Evolutionary conservation across 2,329 filamentous ascomycete species (phyloP), one percentile per base, ranked within the genome.

Genomic region (Nemania abortiva): DNA sequence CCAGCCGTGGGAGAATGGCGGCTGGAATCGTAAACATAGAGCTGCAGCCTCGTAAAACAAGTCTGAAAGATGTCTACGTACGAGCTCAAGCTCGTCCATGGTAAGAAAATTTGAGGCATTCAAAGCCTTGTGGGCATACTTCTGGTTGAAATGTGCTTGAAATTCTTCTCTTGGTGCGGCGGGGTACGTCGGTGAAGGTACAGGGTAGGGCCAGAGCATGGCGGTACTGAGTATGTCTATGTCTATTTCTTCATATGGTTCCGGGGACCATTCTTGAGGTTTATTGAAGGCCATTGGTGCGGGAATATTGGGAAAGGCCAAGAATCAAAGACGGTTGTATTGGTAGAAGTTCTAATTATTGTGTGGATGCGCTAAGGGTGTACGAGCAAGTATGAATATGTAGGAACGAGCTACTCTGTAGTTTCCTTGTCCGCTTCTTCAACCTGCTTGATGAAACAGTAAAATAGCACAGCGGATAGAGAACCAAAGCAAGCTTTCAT

Each of bases 61-160:
- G 63, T 69, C 66, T 66, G 57, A 66, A 69, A 69, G 66, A 69
- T 66, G 66, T 66, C 66, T 66, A 63, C 66, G 66, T 69, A 69
- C 63, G 63, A 69, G 62, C 62, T 69, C 62, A 63, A 69, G 66
- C 63, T 69, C 66, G 66, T 69, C 58, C 39, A 56, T 66, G 59
- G 63, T 66, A 66, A 69, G 66, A 66, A 58, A 47, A 69, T 69
- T 56, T 66, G 63, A 69, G 58, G 66, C 63, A 69, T 69, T 56
- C 53, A 69, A 66, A 63, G 66, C 49, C 53, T 66, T 69, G 53
- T 66, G 31, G 63, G 66, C 66, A 69, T 69, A 66, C 58, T 69
- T 69, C 63, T 66, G 57, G 63, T 69, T 69, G 63, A 66, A 66
- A 15, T 18, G 47, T 69, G 63, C 63, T 63, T n/a, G 63, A 66